Percentiles rank a stretch among this genome's conserved stretches.
phyloP scores from a whole-genome alignment of 176 grass and related monocot species.

The Rhipidocladum racemiflorum region DNA sequence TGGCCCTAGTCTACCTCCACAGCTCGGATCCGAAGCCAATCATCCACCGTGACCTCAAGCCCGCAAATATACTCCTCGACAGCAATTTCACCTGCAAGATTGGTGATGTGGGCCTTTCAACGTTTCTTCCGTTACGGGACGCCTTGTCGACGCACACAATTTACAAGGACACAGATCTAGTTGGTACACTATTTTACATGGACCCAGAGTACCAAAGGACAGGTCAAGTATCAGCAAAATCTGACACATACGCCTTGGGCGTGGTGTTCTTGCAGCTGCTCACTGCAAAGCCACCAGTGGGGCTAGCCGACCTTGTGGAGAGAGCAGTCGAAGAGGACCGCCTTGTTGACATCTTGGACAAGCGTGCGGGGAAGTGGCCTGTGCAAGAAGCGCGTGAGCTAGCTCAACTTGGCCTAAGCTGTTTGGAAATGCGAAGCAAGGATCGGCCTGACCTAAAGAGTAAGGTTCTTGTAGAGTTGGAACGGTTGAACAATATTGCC shows the following conservation, averaged over 20 bases:
- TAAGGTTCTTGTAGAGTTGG: slow-evolving; percentile 49
- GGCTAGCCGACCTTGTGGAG: slow-evolving; percentile 55
- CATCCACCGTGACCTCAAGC: slow-evolving; percentile 93
- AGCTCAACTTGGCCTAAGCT: slow-evolving; percentile 54
- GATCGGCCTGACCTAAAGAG: slow-evolving; percentile 60
- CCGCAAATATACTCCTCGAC: slow-evolving; percentile 84
- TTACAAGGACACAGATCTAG: slow-evolving; percentile 62
- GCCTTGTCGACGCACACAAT: slow-evolving; percentile 26
- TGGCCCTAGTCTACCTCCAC: slow-evolving; percentile 62
- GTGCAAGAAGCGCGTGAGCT: slow-evolving; percentile 53
- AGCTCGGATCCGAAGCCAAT: slow-evolving; percentile 67
- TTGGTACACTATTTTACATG: slow-evolving; percentile 90
- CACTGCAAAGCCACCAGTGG: slow-evolving; percentile 54
- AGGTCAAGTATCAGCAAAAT: slow-evolving; percentile 65
- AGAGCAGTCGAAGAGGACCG: slow-evolving; percentile 40
- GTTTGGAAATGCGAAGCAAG: slow-evolving; percentile 72
- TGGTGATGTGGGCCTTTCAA: slow-evolving; percentile 80
- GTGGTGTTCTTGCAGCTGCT: slow-evolving; percentile 77
- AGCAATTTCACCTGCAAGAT: slow-evolving; percentile 72
- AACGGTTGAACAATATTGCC: slow-evolving; percentile 53
- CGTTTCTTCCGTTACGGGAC: slow-evolving; percentile 48
- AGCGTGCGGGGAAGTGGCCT: slow-evolving; percentile 59
- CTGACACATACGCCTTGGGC: slow-evolving; percentile 71
- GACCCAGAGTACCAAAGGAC: slow-evolving; percentile 94
- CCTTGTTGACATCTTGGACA: slow-evolving; percentile 53